Evolutionary conservation across 2,329 filamentous ascomycete species (phyloP).

Genomic region (Hypoxylon rubiginosum): DNA sequence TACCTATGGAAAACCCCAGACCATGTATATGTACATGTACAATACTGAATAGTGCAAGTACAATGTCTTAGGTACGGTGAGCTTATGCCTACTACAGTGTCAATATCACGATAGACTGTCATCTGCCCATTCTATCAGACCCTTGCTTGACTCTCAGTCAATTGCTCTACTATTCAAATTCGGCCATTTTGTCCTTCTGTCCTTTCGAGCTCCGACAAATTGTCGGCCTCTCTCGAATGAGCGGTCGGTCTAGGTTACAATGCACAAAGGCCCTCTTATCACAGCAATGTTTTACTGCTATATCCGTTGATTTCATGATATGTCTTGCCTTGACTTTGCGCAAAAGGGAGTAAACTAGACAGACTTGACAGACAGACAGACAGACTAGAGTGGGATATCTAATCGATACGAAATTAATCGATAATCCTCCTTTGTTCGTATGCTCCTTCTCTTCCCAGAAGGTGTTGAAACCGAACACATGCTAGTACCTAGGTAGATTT

Average conservation of each 20-base stretch:
- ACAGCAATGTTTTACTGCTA: neutral
- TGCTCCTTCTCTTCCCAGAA: conserved; percentile 37
- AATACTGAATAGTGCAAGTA: neutral
- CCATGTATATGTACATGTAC: no score
- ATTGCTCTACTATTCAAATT: conserved; percentile 19
- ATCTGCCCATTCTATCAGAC: conserved; percentile 27
- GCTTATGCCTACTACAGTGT: conserved; percentile 16
- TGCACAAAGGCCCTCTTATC: conserved; percentile 8
- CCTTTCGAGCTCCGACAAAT: conserved; percentile 13
- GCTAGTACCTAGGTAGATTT: conserved; percentile 5
- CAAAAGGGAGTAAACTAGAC: neutral
- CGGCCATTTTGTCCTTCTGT: conserved; percentile 14
- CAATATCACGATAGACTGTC: conserved; percentile 21
- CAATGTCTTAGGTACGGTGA: neutral
- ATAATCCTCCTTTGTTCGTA: conserved; percentile 32
- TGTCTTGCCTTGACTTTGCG: neutral
- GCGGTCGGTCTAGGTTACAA: conserved; percentile 25
- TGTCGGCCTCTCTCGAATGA: conserved; percentile 24
- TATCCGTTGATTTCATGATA: neutral
- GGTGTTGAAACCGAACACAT: conserved; percentile 24
- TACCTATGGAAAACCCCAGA: no score
- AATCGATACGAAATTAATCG: conserved; percentile 20
- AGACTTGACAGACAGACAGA: no score
- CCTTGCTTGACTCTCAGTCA: conserved; percentile 31
- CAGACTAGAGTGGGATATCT: neutral